Conservation (phyloP, 2,329 filamentous ascomycete genomes). For the Lecanicillium sp. region DNA sequence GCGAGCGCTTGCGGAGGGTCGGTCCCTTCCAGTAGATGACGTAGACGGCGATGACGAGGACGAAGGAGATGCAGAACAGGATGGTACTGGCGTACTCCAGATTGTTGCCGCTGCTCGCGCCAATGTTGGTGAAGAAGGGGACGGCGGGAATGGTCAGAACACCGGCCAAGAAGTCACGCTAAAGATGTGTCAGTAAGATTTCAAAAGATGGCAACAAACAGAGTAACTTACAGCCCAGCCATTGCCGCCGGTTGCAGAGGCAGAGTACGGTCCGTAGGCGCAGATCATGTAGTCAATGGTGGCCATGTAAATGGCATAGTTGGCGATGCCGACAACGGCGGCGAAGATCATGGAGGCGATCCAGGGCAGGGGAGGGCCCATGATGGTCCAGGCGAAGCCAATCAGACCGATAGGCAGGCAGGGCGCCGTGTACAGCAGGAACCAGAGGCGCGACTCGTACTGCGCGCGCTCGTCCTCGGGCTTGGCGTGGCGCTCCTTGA, state of each 20-base stretch:
- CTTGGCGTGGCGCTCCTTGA: conserved; percentile 43
- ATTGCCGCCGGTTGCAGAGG: conserved; percentile 70
- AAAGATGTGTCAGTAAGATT: neutral
- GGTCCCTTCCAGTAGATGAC: conserved; percentile 62
- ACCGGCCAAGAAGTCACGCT: conserved; percentile 65
- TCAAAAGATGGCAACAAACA: neutral
- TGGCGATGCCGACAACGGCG: conserved; percentile 64
- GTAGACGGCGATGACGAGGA: conserved; percentile 59
- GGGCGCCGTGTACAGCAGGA: conserved; percentile 56
- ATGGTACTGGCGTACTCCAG: conserved; percentile 59
- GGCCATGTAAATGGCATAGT: conserved; percentile 69
- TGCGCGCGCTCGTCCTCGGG: conserved; percentile 54
- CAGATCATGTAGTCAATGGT: conserved; percentile 75
- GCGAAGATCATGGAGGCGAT: conserved; percentile 61
- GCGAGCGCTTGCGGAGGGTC: conserved; percentile 50
- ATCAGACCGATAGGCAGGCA: conserved; percentile 61
- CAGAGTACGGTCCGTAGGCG: conserved; percentile 66
- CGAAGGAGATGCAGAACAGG: conserved; percentile 54
- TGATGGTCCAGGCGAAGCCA: conserved; percentile 63
- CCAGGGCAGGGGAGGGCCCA: conserved; percentile 60
- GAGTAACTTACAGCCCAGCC: conserved; percentile 47
- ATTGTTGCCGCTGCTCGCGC: conserved; percentile 38
- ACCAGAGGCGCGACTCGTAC: conserved; percentile 62
- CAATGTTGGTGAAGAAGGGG: conserved; percentile 57
- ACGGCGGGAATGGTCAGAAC: conserved; percentile 62